A percentile compares a stretch with the other conserved stretches of the same genome.
Evolutionary conservation across 108 stramenopile species (phyloP).

Genomic region (Fistulifera pelliculosa): DNA sequence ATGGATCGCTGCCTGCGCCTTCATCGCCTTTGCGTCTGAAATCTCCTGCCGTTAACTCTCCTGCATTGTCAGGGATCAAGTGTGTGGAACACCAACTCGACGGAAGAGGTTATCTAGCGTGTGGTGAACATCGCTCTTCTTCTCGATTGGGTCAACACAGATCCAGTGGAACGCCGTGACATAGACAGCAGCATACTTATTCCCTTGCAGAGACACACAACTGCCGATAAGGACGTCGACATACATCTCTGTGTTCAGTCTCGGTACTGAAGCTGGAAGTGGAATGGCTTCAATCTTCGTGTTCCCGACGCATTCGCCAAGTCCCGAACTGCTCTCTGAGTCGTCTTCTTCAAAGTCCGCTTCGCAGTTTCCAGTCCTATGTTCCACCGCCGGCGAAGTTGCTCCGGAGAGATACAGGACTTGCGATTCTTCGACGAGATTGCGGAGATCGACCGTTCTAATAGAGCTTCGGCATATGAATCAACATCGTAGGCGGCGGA

Average conservation of each 20-base stretch:
- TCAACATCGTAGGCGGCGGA: no score
- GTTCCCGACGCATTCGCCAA: conserved; percentile 6
- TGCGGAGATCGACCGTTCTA: not conserved
- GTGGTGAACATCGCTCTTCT: conserved; percentile 19
- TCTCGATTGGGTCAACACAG: conserved; percentile 9
- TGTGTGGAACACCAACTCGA: conserved; percentile 16
- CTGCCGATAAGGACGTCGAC: conserved; percentile 15
- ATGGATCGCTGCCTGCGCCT: conserved; percentile 5
- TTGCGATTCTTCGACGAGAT: not conserved
- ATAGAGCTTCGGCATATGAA: not conserved
- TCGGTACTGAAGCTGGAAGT: conserved; percentile 15
- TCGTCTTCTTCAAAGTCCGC: conserved; percentile 14
- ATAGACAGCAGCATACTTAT: conserved; percentile 22
- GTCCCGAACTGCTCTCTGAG: conserved; percentile 19
- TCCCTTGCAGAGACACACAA: not conserved
- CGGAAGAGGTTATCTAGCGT: conserved; percentile 17
- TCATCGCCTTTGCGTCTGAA: conserved; percentile 14
- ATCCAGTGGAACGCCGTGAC: conserved; percentile 14
- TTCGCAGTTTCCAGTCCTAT: conserved; percentile 15
- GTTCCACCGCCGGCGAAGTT: conserved; percentile 10
- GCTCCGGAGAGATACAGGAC: not conserved
- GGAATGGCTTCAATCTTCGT: conserved; percentile 11
- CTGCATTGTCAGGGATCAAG: conserved; percentile 22
- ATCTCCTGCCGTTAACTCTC: conserved; percentile 16
- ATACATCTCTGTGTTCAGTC: conserved; percentile 11